phyloP scores from a whole-genome alignment of 1,284 basidiomycete genomes.

The Stygiomarasmius scandens region DNA sequence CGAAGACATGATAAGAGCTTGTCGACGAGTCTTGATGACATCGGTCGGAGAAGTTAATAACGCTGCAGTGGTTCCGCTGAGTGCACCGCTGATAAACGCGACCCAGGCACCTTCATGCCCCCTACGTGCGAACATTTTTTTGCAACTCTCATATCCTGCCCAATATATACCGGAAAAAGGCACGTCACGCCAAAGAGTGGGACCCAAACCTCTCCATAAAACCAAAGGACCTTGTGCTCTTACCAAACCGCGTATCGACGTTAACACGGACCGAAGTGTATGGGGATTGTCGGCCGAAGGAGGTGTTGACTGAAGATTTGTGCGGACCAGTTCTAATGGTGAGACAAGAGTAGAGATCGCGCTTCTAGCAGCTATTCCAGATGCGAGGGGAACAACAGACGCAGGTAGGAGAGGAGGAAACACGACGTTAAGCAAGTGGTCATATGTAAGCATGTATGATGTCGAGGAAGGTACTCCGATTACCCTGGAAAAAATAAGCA shows the following conservation, averaged over 20 bases:
- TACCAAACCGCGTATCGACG: slow-evolving; percentile 65
- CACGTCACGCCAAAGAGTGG: slow-evolving; percentile 96
- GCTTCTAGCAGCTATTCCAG: slow-evolving; percentile 84
- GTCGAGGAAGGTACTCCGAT: slow-evolving; percentile 94
- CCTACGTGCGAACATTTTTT: slow-evolving; percentile 50
- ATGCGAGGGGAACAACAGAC: slow-evolving; percentile 73
- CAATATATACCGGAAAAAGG: slow-evolving; percentile 96
- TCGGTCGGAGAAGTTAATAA: slow-evolving; percentile 95
- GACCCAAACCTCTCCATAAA: slow-evolving; percentile 89
- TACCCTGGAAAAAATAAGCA: slow-evolving; percentile 49
- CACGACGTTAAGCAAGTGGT: slow-evolving; percentile 74
- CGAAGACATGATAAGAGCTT: slow-evolving; percentile 68
- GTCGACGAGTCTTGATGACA: slow-evolving; percentile 92
- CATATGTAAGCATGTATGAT: slow-evolving; percentile 96
- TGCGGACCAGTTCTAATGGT: slow-evolving; percentile 92
- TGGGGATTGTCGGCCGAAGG: slow-evolving; percentile 66
- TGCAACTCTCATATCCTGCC: slow-evolving; percentile 75
- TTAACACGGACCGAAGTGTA: slow-evolving; percentile 70
- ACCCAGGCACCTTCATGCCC: slow-evolving; percentile 69
- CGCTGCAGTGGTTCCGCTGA: slow-evolving; percentile 82
- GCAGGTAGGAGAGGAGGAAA: slow-evolving; percentile 61
- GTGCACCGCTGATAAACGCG: slow-evolving; percentile 83
- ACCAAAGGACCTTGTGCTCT: slow-evolving; percentile 66
- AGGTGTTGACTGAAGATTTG: slow-evolving; percentile 90
- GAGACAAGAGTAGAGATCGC: slow-evolving; percentile 82